Percentiles rank a stretch among this genome's conserved stretches.
phyloP scores from a whole-genome alignment of 2,329 filamentous ascomycete species.

The Macrophomina tecta region DNA sequence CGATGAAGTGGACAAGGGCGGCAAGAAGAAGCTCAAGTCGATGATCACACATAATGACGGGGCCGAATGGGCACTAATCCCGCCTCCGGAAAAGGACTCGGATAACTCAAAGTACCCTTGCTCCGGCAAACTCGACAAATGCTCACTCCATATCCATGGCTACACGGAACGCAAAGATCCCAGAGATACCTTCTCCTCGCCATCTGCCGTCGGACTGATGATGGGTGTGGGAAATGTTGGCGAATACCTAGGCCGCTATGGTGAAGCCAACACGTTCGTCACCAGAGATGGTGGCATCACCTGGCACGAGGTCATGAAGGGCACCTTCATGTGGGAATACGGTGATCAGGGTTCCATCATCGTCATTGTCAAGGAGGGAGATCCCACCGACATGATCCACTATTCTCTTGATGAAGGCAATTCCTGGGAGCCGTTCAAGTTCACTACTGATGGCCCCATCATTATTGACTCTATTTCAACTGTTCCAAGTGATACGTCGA shows the following conservation, averaged over 20 bases:
- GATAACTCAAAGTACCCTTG: conserved; percentile 77
- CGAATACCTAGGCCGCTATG: conserved; percentile 66
- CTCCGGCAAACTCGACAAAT: conserved; percentile 66
- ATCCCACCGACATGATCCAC: conserved; percentile 52
- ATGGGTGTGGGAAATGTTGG: conserved; percentile 93
- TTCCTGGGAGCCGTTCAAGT: conserved; percentile 78
- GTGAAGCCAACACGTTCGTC: conserved; percentile 87
- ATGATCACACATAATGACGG: conserved; percentile 98
- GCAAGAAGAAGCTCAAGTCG: conserved; percentile 81
- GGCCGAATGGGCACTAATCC: conserved; percentile 79
- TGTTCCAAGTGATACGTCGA: conserved; percentile 83
- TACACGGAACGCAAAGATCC: conserved; percentile 90
- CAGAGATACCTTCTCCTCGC: conserved; percentile 84
- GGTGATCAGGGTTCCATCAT: conserved; percentile 94
- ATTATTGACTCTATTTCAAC: conserved; percentile 83
- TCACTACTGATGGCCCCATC: conserved; percentile 70
- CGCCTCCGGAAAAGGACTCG: conserved; percentile 72
- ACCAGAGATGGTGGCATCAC: conserved; percentile 87
- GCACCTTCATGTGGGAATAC: conserved; percentile 90
- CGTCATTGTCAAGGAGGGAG: conserved; percentile 72
- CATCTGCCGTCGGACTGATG: conserved; percentile 87
- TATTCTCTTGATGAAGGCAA: conserved; percentile 84
- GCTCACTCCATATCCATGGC: conserved; percentile 89
- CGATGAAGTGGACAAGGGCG: conserved; percentile 65
- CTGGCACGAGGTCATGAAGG: conserved; percentile 87